Evolutionary conservation across 495 filamentous ascomycete genomes (phyloP).

Genomic region (Trichoderma asperelloides): DNA sequence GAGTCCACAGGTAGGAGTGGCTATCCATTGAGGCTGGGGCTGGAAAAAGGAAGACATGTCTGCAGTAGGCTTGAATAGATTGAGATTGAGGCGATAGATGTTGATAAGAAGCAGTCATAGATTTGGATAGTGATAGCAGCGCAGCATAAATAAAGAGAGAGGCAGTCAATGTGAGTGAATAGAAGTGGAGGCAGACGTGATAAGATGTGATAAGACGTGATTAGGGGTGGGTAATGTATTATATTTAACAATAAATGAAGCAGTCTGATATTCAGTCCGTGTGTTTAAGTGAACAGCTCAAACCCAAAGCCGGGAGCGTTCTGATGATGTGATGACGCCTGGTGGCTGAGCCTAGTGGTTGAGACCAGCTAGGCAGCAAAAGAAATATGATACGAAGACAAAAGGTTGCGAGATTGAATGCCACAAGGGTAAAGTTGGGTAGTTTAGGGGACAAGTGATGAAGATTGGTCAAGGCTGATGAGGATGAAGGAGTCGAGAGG

Average conservation of each 20-base stretch:
- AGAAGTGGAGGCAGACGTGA: no score
- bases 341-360: no score
- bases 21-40: neutral
- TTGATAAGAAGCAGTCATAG: neutral
- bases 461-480: neutral
- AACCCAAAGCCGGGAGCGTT: neutral
- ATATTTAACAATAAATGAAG: neutral
- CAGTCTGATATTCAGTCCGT: neutral
- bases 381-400: no score
- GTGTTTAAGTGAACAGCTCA: neutral
- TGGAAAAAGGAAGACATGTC: neutral
- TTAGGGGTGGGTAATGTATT: no score
- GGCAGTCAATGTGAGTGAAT: no score
- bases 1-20: slow-evolving; percentile 16
- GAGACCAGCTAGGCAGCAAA: no score
- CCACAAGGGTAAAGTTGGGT: neutral
- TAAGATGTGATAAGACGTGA: no score
- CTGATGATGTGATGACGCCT: neutral
- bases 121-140: neutral
- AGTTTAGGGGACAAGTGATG: neutral
- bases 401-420: neutral
- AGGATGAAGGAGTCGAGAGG: neutral
- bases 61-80: neutral
- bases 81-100: neutral
- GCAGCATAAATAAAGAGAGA: no score